A percentile compares a stretch with the other conserved stretches of the same genome.
These are phyloP conservation scores for Carallia brachiata DNA, from an alignment of 345 rosid species.

Conservation along the genomic window DNA sequence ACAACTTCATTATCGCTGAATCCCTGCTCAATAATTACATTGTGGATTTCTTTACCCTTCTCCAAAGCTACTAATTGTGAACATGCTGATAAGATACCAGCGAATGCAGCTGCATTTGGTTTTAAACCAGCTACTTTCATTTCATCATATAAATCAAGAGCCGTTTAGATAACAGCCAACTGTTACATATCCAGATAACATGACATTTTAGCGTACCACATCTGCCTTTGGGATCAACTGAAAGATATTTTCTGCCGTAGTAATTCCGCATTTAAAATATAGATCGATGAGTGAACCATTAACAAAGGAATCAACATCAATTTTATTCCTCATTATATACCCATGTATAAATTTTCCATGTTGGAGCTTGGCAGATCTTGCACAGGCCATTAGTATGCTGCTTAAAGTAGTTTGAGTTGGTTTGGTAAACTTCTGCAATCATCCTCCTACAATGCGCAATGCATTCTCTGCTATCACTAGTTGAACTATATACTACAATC, in stretches of 20 bases:
- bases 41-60: slow-evolving; percentile 66
- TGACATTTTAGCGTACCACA: slow-evolving; percentile 52
- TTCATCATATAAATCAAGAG: slow-evolving; percentile 40
- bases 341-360: slow-evolving; percentile 58
- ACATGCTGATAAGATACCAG: slow-evolving; percentile 61
- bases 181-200: slow-evolving; percentile 60
- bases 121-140: slow-evolving; percentile 46
- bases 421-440: slow-evolving; percentile 44
- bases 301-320: slow-evolving; percentile 39
- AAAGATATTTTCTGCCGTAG: slow-evolving; percentile 52
- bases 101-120: slow-evolving; percentile 61
- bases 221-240: slow-evolving; percentile 28
- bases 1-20: slow-evolving; percentile 45
- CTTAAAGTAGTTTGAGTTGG: slow-evolving; percentile 59
- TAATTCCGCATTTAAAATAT: slow-evolving; percentile 59
- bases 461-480: slow-evolving; percentile 52
- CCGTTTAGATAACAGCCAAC: slow-evolving; percentile 48
- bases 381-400: slow-evolving; percentile 52
- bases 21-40: slow-evolving; percentile 24
- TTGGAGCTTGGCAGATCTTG: slow-evolving; percentile 52
- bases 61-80: slow-evolving; percentile 61
- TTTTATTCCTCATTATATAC: slow-evolving; percentile 40
- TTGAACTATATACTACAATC: slow-evolving; percentile 41
- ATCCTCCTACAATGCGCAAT: slow-evolving; percentile 52
- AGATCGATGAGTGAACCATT: slow-evolving; percentile 49